phyloP scores from a whole-genome alignment of 2,329 filamentous ascomycete species.

The Colletotrichum sansevieriae region DNA sequence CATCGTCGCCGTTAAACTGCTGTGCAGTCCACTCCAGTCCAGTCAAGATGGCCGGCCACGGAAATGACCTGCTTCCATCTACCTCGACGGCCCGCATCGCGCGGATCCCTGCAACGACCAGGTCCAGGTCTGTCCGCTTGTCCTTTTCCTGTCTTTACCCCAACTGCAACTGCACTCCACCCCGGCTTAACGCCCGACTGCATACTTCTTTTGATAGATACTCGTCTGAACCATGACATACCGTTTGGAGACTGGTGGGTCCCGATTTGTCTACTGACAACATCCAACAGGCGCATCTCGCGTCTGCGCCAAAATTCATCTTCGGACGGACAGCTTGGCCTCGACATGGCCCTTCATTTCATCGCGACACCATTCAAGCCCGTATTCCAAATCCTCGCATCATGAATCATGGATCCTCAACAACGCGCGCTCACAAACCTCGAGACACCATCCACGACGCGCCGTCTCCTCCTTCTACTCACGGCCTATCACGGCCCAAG shows the following conservation, averaged over 20 bases:
- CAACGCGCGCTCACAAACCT: background rate
- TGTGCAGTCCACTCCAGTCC: background rate
- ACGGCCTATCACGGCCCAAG: slow-evolving; percentile 3
- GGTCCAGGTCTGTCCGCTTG: slow-evolving; percentile 20
- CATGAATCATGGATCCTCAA: slow-evolving; percentile 32
- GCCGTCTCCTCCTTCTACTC: slow-evolving; percentile 4
- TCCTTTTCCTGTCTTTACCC: slow-evolving; percentile 23
- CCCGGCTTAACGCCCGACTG: slow-evolving; percentile 1
- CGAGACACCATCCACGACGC: slow-evolving; percentile 8
- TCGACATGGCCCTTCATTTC: background rate
- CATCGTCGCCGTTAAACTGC: background rate
- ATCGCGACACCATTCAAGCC: slow-evolving; percentile 8
- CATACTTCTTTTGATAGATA: slow-evolving; percentile 4
- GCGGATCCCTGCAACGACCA: slow-evolving; percentile 23
- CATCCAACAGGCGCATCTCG: slow-evolving; percentile 29
- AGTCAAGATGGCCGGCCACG: background rate
- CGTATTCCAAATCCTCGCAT: slow-evolving; percentile 33
- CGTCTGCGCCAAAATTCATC: slow-evolving; percentile 29
- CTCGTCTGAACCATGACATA: slow-evolving; percentile 28
- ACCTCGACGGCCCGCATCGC: slow-evolving; percentile 23
- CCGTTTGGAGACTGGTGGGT: slow-evolving; percentile 11
- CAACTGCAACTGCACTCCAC: slow-evolving; percentile 15
- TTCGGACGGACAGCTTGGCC: slow-evolving; percentile 4
- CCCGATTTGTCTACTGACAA: background rate
- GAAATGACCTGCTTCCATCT: slow-evolving; percentile 1